Base-by-base conservation (phyloP, 2,329 filamentous ascomycete species). In the Ophiostoma ips region DNA sequence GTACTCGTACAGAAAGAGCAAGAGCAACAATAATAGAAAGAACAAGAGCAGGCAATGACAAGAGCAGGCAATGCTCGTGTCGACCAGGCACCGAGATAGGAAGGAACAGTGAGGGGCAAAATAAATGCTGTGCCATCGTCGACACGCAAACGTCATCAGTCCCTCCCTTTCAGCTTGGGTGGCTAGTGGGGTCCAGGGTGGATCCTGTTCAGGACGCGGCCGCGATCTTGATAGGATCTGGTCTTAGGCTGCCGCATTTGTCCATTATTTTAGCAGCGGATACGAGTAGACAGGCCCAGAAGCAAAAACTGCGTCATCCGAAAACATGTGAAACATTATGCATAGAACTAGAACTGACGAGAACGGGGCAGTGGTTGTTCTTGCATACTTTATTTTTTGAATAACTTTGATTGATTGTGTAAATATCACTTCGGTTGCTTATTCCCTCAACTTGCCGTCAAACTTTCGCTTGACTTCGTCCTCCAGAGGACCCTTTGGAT, bases 401-500 rank as follows among this genome's bases (percentile, higher is more conserved):
- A 13, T 35, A 9, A n/a, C n/a, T n/a, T n/a, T n/a, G n/a, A n/a
- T n/a, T n/a, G n/a, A n/a, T n/a, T n/a, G n/a, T 28, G 15, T 28
- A 13, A 8, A n/a, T 34, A 9, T n/a, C n/a, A 40, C n/a, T 31
- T 8, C n/a, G 12, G 24, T 34, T 34, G 16, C 9, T 37, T 46
- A 36, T 11, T 30, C 2, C 44, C 5, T 24, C 9, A 33, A 9
- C 28, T 2, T 11, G 10, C 18, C 21, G n/a, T 52, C 66, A 48
- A 81, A 81, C 63, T 80, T 83, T 43, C 75, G 71, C 59, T 77
- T 68, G 1, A 79, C 64, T 13, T 70, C 68, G 48, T 83, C 75
- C 35, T 83, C 81, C 46, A 86, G 67, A 1, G 73, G 66, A 3
- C 77, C 77, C 58, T 72, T 73, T 12, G 84, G 84, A 72, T 88